These are phyloP conservation scores for Leccinum obscurum DNA, from an alignment of 768 basidiomycete genomes.

Conservation along the genomic window DNA sequence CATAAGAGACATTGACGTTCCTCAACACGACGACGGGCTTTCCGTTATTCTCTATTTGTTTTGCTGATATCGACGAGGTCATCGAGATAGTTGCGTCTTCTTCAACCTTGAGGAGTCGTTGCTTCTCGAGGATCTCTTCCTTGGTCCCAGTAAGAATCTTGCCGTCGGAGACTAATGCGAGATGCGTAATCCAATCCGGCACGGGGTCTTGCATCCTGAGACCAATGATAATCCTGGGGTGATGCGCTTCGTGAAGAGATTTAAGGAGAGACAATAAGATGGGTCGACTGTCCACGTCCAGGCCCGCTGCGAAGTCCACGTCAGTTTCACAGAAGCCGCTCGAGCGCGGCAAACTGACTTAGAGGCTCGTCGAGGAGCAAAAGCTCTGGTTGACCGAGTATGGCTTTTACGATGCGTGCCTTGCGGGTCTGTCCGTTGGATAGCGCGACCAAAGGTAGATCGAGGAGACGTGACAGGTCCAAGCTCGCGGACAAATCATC, in stretches of 20 bases:
- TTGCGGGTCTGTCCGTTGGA: slow-evolving; percentile 92
- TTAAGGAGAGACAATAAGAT: slow-evolving; percentile 55
- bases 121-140: slow-evolving; percentile 40
- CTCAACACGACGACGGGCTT: slow-evolving; percentile 59
- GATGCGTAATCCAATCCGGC: slow-evolving; percentile 71
- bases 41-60: slow-evolving; percentile 17
- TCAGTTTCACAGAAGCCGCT: neutral
- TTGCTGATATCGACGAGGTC: neutral
- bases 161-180: slow-evolving; percentile 54
- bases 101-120: slow-evolving; percentile 11
- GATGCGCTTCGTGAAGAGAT: slow-evolving; percentile 45
- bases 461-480: slow-evolving; percentile 62
- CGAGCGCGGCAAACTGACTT: slow-evolving; percentile 46
- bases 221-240: slow-evolving; percentile 65
- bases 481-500: slow-evolving; percentile 54
- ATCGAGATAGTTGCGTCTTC: neutral
- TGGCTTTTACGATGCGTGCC: slow-evolving; percentile 77
- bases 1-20: slow-evolving; percentile 72
- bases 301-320: slow-evolving; percentile 56
- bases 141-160: slow-evolving; percentile 53
- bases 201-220: slow-evolving; percentile 69
- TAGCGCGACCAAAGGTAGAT: slow-evolving; percentile 80
- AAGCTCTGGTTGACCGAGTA: slow-evolving; percentile 69
- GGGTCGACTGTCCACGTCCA: slow-evolving; percentile 64
- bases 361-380: slow-evolving; percentile 91